Evolutionary conservation across 495 filamentous ascomycete species (phyloP).

Genomic region (Penicillium herquei): DNA sequence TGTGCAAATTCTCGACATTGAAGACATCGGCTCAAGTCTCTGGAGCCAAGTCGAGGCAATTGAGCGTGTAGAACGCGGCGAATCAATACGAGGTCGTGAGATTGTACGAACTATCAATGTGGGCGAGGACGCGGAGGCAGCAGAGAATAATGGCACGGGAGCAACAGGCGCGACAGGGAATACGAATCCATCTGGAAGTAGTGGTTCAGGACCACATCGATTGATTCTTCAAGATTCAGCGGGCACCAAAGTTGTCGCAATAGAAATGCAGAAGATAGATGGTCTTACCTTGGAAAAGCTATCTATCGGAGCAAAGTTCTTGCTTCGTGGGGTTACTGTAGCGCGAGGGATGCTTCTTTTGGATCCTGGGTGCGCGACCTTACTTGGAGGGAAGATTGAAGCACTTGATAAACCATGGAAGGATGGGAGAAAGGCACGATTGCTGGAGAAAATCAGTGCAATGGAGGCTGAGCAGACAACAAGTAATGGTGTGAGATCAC

Average conservation of each 20-base stretch:
- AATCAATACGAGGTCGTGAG: constrained; percentile 77
- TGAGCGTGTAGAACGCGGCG: constrained; percentile 79
- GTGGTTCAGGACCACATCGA: constrained; percentile 64
- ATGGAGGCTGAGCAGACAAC: constrained; percentile 9
- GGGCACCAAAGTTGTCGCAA: constrained; percentile 65
- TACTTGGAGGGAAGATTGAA: constrained; percentile 89
- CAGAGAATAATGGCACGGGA: constrained; percentile 18
- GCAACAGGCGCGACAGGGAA: neutral
- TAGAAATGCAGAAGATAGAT: constrained; percentile 69
- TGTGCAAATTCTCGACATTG: constrained; percentile 81
- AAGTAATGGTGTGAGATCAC: neutral
- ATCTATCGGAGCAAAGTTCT: constrained; percentile 75
- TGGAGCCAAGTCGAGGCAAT: constrained; percentile 86
- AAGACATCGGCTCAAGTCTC: constrained; percentile 72
- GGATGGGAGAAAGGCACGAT: constrained; percentile 64
- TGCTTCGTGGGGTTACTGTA: constrained; percentile 65
- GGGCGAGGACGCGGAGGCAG: constrained; percentile 42
- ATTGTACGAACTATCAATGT: constrained; percentile 68
- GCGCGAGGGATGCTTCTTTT: constrained; percentile 77
- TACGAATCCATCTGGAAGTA: constrained; percentile 19
- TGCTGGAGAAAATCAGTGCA: constrained; percentile 58
- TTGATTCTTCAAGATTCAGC: constrained; percentile 77
- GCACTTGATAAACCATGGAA: constrained; percentile 73
- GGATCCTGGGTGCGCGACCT: constrained; percentile 56
- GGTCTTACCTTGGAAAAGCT: constrained; percentile 63